phyloP scores from a whole-genome alignment of 2,329 filamentous ascomycete genomes.

The Chaetomiaceae sp. region DNA sequence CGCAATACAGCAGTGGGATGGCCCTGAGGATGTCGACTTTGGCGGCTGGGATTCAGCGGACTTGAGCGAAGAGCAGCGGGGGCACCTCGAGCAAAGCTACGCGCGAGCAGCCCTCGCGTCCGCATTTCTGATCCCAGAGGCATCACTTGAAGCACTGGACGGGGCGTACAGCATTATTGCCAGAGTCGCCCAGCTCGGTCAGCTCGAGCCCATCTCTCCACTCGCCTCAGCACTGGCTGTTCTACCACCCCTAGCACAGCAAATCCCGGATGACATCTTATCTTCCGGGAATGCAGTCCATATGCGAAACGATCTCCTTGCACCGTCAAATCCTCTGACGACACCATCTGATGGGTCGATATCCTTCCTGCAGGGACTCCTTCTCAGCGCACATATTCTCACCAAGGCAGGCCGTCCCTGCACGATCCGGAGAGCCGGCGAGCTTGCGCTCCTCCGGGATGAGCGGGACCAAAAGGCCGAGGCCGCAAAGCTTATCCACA shows the following conservation, averaged over 20 bases:
- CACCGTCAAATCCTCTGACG: conserved; percentile 61
- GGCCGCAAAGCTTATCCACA: conserved; percentile 55
- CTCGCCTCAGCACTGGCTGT: conserved; percentile 45
- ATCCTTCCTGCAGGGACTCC: conserved; percentile 57
- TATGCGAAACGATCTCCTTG: conserved; percentile 52
- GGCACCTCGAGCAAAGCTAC: conserved; percentile 59
- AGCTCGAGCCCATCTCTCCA: conserved; percentile 53
- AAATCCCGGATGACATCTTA: conserved; percentile 33
- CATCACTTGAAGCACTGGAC: conserved; percentile 53
- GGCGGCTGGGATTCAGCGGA: conserved; percentile 55
- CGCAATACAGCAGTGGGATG: conserved; percentile 68
- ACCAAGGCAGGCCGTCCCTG: conserved; percentile 47
- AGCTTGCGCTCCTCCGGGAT: conserved; percentile 61
- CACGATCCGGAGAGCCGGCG: conserved; percentile 52
- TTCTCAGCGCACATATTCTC: conserved; percentile 56
- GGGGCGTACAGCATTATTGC: conserved; percentile 57
- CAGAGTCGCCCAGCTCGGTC: conserved; percentile 56
- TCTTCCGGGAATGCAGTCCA: conserved; percentile 39
- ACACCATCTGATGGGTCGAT: conserved; percentile 52
- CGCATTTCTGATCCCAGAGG: conserved; percentile 62
- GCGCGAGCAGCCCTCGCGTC: conserved; percentile 63
- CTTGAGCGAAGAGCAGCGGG: conserved; percentile 56
- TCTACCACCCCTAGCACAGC: conserved; percentile 39
- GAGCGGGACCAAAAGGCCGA: conserved; percentile 60
- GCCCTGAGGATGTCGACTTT: conserved; percentile 65